phyloP scores from a whole-genome alignment of 1,139 yeast genomes.

The Wickerhamomyces sp. region DNA sequence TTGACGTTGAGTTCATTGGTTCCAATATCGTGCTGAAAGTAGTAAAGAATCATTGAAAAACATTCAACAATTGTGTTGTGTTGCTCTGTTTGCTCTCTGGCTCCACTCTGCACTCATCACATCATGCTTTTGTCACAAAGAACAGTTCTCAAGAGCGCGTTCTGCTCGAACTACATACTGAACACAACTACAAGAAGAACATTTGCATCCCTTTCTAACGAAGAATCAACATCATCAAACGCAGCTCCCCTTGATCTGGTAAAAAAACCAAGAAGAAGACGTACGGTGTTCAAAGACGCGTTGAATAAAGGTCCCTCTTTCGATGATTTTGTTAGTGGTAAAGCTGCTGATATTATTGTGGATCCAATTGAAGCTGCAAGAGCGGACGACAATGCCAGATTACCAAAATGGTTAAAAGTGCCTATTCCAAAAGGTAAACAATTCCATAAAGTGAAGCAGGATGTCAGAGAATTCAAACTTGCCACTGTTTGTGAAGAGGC shows the following conservation, averaged over 20 bases:
- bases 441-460: slow-evolving; percentile 74
- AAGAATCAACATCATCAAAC: slow-evolving; percentile 3
- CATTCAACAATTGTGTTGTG: no score
- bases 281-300: slow-evolving; percentile 63
- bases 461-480: slow-evolving; percentile 79
- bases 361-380: slow-evolving; percentile 76
- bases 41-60: no score
- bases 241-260: slow-evolving; percentile 2
- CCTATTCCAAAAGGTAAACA: slow-evolving; percentile 92
- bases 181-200: slow-evolving; percentile 13
- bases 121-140: slow-evolving; percentile 10
- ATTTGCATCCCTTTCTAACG: slow-evolving; percentile 13
- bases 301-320: slow-evolving; percentile 87
- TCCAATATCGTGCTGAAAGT: no score
- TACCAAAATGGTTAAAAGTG: slow-evolving; percentile 92
- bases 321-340: slow-evolving; percentile 82
- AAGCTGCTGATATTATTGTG: slow-evolving; percentile 57
- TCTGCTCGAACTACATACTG: slow-evolving; percentile 5
- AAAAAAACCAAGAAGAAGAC: slow-evolving; percentile 36
- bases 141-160: slow-evolving; percentile 7
- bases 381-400: slow-evolving; percentile 31
- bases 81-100: no score
- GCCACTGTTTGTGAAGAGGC: slow-evolving; percentile 99
- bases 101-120: no score
- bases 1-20: no score